phyloP scores from a whole-genome alignment of 2,329 filamentous ascomycete genomes.

The Pseudogymnoascus pannorum region DNA sequence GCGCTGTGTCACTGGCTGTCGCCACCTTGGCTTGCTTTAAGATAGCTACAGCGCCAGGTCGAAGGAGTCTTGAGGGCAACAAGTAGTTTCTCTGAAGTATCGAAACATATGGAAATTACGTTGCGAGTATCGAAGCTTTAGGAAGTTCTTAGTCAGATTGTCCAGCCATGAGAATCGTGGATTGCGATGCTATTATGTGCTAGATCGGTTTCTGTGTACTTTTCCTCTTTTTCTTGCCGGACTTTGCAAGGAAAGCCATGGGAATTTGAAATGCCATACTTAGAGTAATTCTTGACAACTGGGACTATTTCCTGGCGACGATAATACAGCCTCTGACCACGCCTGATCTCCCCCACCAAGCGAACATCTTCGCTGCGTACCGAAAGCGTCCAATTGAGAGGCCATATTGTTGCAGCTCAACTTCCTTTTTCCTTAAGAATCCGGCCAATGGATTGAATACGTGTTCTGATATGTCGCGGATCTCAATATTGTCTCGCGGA shows the following conservation, averaged over 20 bases:
- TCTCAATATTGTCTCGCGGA: slow-evolving; percentile 31
- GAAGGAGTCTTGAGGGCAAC: slow-evolving; percentile 7
- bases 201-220: neutral
- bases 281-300: neutral
- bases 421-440: slow-evolving; percentile 36
- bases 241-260: neutral
- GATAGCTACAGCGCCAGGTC: slow-evolving; percentile 11
- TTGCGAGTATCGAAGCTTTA: too few relatives aligned
- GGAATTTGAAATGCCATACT: neutral
- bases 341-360: slow-evolving; percentile 35
- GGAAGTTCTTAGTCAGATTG: too few relatives aligned
- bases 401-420: slow-evolving; percentile 29
- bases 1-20: slow-evolving; percentile 15
- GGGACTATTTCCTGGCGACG: slow-evolving; percentile 27
- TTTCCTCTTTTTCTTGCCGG: neutral
- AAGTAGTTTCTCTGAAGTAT: slow-evolving; percentile 11
- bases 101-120: too few relatives aligned
- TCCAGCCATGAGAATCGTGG: too few relatives aligned
- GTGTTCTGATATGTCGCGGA: slow-evolving; percentile 44
- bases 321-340: slow-evolving; percentile 34
- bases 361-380: slow-evolving; percentile 30
- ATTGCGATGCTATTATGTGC: neutral
- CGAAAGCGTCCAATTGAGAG: slow-evolving; percentile 32
- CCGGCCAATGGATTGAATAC: slow-evolving; percentile 44
- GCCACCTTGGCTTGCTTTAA: slow-evolving; percentile 15